Base-by-base conservation (phyloP, 2,329 filamentous ascomycete species). In the Sporothrix sp. region DNA sequence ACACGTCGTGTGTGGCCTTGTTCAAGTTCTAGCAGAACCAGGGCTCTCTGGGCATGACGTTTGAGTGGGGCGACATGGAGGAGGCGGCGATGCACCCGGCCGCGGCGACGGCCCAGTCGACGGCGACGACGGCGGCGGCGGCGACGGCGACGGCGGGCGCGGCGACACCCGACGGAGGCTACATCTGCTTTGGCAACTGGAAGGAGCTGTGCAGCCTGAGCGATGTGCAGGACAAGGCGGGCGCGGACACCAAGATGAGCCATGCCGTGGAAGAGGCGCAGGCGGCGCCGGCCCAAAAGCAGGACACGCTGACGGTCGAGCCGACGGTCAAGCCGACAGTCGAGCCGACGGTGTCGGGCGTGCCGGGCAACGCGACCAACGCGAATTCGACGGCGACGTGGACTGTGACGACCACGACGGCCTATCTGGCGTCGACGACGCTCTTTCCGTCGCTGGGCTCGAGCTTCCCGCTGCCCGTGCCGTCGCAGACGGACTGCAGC, bases 1-100 rank as follows among this genome's bases (percentile, higher is more conserved):
- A 57, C 20, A 58, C 56, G 2, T 57, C 59, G 27, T 58, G 59
- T 2, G 46, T 62, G 6, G 55, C 57, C 4, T 40, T 62, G 16
- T 61, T 61, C 48, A 54, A 52, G 35, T 56, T 48, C 35, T 55
- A 39, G 52, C 45, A 54, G 38, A 54, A 55, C 48, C 44, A 56
- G 28, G 48, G 50, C 35, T 48, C 48, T 4, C 42, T 50, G 16
- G 50, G 45, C 1, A 38, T 39, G 3, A 45, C 40, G 4, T 23
- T 48, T 39, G 43, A n/a, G 3, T n/a, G 49, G 21, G 38, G 52
- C 25, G 6, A 14, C 13, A 28, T 11, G 14, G 33, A 9, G 11
- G 16, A 28, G 9, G 33, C 6, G n/a, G 16, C 7, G 4, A 21
- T 11, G 9, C 36, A 18, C 9, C 37, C n/a, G 35, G 16, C 35